Percentiles rank a stretch among this genome's conserved stretches.
Conservation (phyloP, 169 alveolate genomes). For the Cystoisospora suis region DNA sequence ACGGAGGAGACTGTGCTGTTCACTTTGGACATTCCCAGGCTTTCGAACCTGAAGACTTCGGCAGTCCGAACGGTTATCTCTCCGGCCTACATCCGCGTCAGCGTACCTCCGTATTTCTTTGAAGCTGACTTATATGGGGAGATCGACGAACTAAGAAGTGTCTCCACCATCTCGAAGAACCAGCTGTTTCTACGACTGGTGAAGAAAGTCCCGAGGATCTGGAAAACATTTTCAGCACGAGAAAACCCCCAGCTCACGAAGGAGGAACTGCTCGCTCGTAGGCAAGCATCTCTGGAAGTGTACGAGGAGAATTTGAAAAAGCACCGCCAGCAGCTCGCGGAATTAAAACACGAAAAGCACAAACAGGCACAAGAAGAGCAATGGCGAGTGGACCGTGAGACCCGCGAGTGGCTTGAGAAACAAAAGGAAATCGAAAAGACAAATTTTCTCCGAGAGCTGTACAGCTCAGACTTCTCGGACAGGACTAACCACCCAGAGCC, state of each 20-base stretch:
- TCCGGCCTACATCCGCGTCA: not conserved
- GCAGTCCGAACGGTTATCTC: not conserved
- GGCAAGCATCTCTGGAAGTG: not conserved
- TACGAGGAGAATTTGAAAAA: not conserved
- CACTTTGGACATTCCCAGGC: not conserved
- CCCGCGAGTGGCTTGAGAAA: not conserved
- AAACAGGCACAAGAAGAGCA: not conserved
- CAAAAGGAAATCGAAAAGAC: not conserved
- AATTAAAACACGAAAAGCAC: not conserved
- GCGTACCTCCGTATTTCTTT: constrained; percentile 17
- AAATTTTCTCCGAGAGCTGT: not conserved
- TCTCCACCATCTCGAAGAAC: not conserved
- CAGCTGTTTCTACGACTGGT: not conserved
- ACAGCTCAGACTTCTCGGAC: not conserved
- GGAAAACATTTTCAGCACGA: not conserved
- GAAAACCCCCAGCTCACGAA: not conserved
- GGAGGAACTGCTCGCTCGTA: not conserved
- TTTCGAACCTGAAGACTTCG: not conserved
- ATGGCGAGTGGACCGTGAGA: constrained; percentile 10
- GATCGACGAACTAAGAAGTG: not conserved
- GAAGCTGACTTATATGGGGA: constrained; percentile 17
- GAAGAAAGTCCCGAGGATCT: not conserved
- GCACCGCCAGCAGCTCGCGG: not conserved
- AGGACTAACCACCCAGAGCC: too few species aligned
- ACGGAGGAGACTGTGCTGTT: not conserved